Base-by-base conservation (phyloP, 805 yeast species). In the Nakazawaea holstii region DNA sequence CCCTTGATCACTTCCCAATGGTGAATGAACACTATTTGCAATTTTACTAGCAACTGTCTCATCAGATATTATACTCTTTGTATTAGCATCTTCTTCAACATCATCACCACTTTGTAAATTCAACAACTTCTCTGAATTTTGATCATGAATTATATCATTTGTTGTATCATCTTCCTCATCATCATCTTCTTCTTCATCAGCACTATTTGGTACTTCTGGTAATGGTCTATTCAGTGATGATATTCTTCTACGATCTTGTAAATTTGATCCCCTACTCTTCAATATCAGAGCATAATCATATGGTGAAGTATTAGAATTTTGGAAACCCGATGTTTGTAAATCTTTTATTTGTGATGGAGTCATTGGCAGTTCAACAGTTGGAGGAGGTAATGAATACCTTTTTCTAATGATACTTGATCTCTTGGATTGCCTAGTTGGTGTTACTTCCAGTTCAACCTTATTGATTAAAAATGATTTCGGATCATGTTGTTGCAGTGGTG, bases 301-400 rank as follows among this genome's bases (percentile, higher is more conserved):
- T 20, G 28, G 26, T 9, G 37, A n/a, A 20, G 38, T 8, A 7
- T 43, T 27, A 20, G 41, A 11, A 6, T 13, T n/a, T n/a, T 7
- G 15, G 7, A 5, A 11, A 6, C 43, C 44, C 8, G 43, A 27
- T 1, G 6, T 8, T 20, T 41, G 33, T 35, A 37, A 27, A 14
- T 45, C 48, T 39, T 45, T 39, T 14, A 38, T 13, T 31, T 42
- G 45, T 4, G 46, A 14, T 27, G 49, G 49, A 9, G 49, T 47
- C 35, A 47, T 32, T 29, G 50, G 50, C 39, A 39, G 44, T 6
- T 38, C 50, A n/a, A 14, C n/a, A 10, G 15, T 24, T 13, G 50
- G 50, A 26, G 50, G 50, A 10, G 50, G 50, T 9, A 41, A 15
- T n/a, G 50, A 47, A 9, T 13, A 11, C 43, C 50, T 48, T 20